These are phyloP conservation scores for Casuarina equisetifolia DNA, from an alignment of 306 rosid genomes.

Conservation along the genomic window DNA sequence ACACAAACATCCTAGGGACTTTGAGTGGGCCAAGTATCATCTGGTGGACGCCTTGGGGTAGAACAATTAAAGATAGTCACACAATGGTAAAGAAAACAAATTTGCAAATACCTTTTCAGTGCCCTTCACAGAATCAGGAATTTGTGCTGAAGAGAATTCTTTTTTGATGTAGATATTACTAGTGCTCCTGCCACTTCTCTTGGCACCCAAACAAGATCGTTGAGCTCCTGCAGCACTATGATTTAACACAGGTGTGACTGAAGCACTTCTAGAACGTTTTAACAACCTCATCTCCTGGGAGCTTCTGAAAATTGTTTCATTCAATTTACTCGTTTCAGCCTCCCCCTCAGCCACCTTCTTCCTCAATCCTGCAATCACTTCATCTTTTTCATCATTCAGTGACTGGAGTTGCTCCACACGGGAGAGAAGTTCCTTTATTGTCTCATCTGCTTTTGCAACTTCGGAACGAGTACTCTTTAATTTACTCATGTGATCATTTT, in stretches of 20 bases:
- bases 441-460: constrained; percentile 51
- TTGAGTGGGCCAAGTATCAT: neutral
- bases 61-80: constrained; percentile 14
- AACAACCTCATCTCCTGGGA: constrained; percentile 52
- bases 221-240: constrained; percentile 38
- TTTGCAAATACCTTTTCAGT: constrained; percentile 41
- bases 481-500: constrained; percentile 46
- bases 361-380: constrained; percentile 42
- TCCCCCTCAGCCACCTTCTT: constrained; percentile 51
- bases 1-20: neutral
- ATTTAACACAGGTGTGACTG: constrained; percentile 52
- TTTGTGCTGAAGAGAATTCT: constrained; percentile 38
- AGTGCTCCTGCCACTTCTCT: constrained; percentile 30
- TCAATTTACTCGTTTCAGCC: constrained; percentile 54
- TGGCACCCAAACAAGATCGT: constrained; percentile 30
- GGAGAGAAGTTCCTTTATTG: constrained; percentile 49
- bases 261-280: constrained; percentile 41
- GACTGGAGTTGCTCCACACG: constrained; percentile 63
- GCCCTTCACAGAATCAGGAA: constrained; percentile 26
- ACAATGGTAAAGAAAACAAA: neutral
- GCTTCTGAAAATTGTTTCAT: constrained; percentile 49
- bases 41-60: constrained; percentile 3
- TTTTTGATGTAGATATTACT: constrained; percentile 39
- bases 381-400: constrained; percentile 57
- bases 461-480: constrained; percentile 53